Evolutionary conservation across 129 eudicot genomes (phyloP), one percentile per base, ranked within the genome.

Genomic region (Smallanthus sonchifolius): DNA sequence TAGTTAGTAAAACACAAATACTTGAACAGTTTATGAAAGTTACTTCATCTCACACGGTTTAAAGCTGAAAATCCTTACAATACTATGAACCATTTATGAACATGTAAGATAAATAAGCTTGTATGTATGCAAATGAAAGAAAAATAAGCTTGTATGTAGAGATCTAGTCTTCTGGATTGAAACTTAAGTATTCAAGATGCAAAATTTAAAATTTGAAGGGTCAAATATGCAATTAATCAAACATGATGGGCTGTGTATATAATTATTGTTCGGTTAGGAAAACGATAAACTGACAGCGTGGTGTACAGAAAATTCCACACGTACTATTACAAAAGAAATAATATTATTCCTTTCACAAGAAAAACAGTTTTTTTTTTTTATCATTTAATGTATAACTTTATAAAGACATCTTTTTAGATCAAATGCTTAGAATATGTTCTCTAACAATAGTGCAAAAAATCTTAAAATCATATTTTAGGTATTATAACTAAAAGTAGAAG

Each of bases 201-300:
- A 48, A 32, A 69, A 36, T 15, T 52, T 2, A 32, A 13, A 60
- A 60, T 6, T 77, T 0, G 2, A 59, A 69, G 63, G 54, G 51
- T 6, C 6, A 69, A 69, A 35, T 4, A 32, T 36, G 64, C 17
- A 47, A 20, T 6, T 17, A 44, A 16, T 36, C 34, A 44, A 35
- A 45, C 17, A 15, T 32, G 15, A 28, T 15, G 63, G 74, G 69
- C 1, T 60, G 48, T 11, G 40, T 34, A 77, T 16, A 57, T 15
- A 69, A 43, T 7, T 68, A 2, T 28, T 38, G n/a, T 45, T 77
- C 54, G 64, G 65, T 69, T 69, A 59, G 65, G 76, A 77, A 69
- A 77, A 77, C 81, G 81, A 77, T 77, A 77, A 77, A 69, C 81
- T 69, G 70, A 69, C 76, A 69, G 76, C 81, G 44, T 69, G 81